These are phyloP conservation scores for Cymbopogon flexuosus DNA, from an alignment of 202 grass and related monocot genomes.

Conservation along the genomic window DNA sequence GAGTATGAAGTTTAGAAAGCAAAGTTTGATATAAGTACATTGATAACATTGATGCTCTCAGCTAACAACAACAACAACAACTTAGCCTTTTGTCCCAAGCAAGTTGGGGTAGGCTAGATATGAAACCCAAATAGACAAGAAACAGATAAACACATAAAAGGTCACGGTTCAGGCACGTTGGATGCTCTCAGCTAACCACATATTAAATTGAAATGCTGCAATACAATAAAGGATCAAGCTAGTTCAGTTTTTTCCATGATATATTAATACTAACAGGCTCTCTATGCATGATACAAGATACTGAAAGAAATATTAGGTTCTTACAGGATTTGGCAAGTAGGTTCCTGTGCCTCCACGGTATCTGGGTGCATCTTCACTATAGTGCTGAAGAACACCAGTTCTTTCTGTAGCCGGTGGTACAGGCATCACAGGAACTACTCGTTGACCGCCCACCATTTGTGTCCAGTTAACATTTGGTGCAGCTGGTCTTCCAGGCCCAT, in stretches of 20 bases:
- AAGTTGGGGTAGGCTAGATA: no score
- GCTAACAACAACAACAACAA: no score
- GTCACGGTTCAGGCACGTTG: no score
- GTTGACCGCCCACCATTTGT: slow-evolving; percentile 42
- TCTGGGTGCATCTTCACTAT: slow-evolving; percentile 63
- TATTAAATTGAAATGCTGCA: not conserved
- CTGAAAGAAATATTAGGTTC: slow-evolving; percentile 28
- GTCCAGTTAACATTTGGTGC: slow-evolving; percentile 59
- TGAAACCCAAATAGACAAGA: no score
- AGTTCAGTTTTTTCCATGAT: not conserved
- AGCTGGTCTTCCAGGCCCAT: slow-evolving; percentile 61
- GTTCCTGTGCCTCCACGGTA: slow-evolving; percentile 84
- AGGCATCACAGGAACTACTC: slow-evolving; percentile 57
- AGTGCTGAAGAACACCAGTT: slow-evolving; percentile 39
- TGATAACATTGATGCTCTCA: not conserved
- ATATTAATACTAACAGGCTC: slow-evolving; percentile 17
- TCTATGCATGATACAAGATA: slow-evolving; percentile 2
- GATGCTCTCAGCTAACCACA: no score
- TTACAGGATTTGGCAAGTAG: slow-evolving; percentile 89
- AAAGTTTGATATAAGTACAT: slow-evolving; percentile 4
- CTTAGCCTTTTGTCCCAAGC: no score
- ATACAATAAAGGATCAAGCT: not conserved
- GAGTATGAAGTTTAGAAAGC: slow-evolving; percentile 9
- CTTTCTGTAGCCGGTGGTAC: slow-evolving; percentile 49
- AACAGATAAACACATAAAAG: no score